These are phyloP conservation scores for Ustilaginoidea virens DNA, from an alignment of 2,329 filamentous ascomycete species.

Conservation along the genomic window DNA sequence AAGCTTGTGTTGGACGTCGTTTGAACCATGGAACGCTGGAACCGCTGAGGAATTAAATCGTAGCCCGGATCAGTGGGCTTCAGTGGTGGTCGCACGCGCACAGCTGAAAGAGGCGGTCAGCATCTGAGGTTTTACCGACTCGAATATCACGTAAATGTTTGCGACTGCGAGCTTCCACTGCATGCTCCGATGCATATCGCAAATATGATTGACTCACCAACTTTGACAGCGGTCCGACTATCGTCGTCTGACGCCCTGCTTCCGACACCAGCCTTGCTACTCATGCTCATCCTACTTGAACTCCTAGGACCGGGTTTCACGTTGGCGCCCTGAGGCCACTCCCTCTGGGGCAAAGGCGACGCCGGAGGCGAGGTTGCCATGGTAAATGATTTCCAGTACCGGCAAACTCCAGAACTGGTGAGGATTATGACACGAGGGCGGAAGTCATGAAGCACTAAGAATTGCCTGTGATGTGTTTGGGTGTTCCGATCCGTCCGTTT, in stretches of 20 bases:
- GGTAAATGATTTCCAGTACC: constrained; percentile 10
- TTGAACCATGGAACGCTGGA: constrained; percentile 84
- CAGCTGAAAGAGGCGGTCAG: constrained; percentile 38
- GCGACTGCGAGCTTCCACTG: too few species aligned
- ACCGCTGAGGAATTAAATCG: constrained; percentile 89
- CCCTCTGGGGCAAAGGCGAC: constrained; percentile 41
- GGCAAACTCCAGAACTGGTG: background rate
- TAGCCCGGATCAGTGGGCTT: constrained; percentile 75
- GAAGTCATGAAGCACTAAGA: background rate
- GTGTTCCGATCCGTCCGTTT: constrained; percentile 3
- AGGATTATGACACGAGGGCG: constrained; percentile 1
- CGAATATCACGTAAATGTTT: too few species aligned
- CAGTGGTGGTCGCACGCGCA: constrained; percentile 81
- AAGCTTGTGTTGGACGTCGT: constrained; percentile 74
- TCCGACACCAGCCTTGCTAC: constrained; percentile 57
- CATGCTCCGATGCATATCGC: too few species aligned
- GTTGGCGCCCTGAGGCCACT: constrained; percentile 69
- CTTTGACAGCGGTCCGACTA: constrained; percentile 82
- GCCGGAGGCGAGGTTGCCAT: constrained; percentile 59
- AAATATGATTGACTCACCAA: too few species aligned
- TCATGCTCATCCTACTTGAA: constrained; percentile 74
- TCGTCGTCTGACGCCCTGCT: constrained; percentile 86
- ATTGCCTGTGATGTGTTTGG: background rate
- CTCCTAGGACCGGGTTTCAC: constrained; percentile 58
- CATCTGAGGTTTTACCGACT: too few species aligned